phyloP scores from a whole-genome alignment of 1,284 basidiomycete species.

The Puccinia coronata region DNA sequence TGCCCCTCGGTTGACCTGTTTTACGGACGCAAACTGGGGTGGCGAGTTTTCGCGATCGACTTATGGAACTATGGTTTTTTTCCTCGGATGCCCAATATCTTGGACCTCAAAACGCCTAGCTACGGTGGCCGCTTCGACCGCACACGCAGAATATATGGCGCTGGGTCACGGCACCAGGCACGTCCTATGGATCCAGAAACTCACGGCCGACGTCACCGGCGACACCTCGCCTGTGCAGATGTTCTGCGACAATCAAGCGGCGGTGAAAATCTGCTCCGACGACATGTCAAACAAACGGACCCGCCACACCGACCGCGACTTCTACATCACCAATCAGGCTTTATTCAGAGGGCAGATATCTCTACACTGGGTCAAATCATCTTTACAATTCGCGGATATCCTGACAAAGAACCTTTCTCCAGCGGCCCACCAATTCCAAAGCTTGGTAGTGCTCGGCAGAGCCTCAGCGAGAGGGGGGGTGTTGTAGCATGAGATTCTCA shows the following conservation, averaged over 20 bases:
- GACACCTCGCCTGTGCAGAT: background rate
- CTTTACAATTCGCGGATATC: too few relatives aligned
- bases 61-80: background rate
- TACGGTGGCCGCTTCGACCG: background rate
- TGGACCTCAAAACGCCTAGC: background rate
- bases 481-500: too few relatives aligned
- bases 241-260: background rate
- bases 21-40: conserved; percentile 15
- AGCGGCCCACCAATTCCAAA: too few relatives aligned
- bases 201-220: background rate
- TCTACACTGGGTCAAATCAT: too few relatives aligned
- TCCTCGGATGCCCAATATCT: background rate
- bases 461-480: too few relatives aligned
- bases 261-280: background rate
- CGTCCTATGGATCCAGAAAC: background rate
- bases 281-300: background rate
- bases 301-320: background rate
- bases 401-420: too few relatives aligned
- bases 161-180: background rate
- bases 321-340: background rate
- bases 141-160: conserved; percentile 18
- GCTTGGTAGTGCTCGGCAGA: too few relatives aligned
- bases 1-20: background rate
- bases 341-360: too few relatives aligned
- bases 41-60: background rate